A percentile compares a stretch with the other conserved stretches of the same genome.
Evolutionary conservation across 2,329 filamentous ascomycete genomes (phyloP).

Genomic region (Ambrosiella xylebori): DNA sequence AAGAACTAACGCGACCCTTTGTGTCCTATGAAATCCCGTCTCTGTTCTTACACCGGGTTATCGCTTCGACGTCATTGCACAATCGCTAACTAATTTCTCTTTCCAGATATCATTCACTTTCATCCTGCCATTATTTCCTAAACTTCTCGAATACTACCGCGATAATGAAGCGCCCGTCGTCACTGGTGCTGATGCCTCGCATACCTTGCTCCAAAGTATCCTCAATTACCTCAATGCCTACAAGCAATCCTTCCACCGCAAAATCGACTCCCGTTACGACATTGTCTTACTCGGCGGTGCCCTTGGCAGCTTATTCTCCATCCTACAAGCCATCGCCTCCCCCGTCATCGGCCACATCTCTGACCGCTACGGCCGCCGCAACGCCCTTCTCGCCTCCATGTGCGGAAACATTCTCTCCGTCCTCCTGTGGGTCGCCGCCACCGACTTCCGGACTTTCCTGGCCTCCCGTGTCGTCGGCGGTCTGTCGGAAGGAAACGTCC

Average conservation of each 20-base stretch:
- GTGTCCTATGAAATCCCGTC: not conserved
- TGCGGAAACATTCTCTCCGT: constrained; percentile 82
- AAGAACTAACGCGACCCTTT: not conserved
- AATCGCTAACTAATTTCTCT: not conserved
- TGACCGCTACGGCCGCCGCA: constrained; percentile 73
- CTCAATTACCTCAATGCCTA: constrained; percentile 78
- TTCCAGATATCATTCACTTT: constrained; percentile 90
- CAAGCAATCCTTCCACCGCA: constrained; percentile 79
- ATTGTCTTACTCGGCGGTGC: constrained; percentile 90
- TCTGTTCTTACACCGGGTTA: not conserved
- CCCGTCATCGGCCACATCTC: constrained; percentile 80
- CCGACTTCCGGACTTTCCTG: constrained; percentile 89
- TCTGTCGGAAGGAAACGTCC: constrained; percentile 89
- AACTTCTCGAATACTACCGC: constrained; percentile 90
- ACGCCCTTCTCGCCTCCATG: constrained; percentile 82
- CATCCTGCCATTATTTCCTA: constrained; percentile 89
- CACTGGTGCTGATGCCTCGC: constrained; percentile 25
- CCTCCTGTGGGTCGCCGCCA: constrained; percentile 80
- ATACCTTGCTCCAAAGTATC: constrained; percentile 60
- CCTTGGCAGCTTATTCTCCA: constrained; percentile 75
- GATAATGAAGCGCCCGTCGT: constrained; percentile 51
- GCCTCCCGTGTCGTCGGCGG: constrained; percentile 86
- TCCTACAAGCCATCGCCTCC: constrained; percentile 82
- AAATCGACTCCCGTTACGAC: constrained; percentile 92
- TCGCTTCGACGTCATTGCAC: not conserved